These are phyloP conservation scores for Monosporozyma yasuniensis DNA, from an alignment of 805 yeast species.

Conservation along the genomic window DNA sequence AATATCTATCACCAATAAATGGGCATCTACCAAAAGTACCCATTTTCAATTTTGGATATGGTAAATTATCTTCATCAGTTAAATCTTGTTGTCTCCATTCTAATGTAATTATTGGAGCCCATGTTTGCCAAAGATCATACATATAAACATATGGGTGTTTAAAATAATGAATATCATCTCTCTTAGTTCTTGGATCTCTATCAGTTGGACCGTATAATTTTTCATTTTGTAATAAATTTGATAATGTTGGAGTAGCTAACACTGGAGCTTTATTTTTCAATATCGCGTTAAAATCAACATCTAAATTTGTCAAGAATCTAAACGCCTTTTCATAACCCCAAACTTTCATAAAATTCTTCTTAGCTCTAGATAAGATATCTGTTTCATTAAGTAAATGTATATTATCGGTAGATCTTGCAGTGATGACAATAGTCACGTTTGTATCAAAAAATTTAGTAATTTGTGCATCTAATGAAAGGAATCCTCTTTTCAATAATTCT, in stretches of 20 bases:
- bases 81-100: conserved; percentile 57
- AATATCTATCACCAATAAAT: conserved; percentile 51
- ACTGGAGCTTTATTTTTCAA: conserved; percentile 17
- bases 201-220: conserved; percentile 80
- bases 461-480: conserved; percentile 42
- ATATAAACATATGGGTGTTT: conserved; percentile 65
- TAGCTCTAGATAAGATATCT: conserved; percentile 64
- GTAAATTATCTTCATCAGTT: conserved; percentile 31
- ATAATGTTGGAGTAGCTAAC: conserved; percentile 33
- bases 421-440: conserved; percentile 67
- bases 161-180: conserved; percentile 81
- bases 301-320: conserved; percentile 63
- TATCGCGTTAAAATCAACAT: conserved; percentile 32
- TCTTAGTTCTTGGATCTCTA: conserved; percentile 73
- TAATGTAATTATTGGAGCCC: conserved; percentile 70
- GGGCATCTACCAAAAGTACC: conserved; percentile 62
- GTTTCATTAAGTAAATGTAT: conserved; percentile 35
- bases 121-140: conserved; percentile 68
- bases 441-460: conserved; percentile 51
- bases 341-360: conserved; percentile 54
- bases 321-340: conserved; percentile 85
- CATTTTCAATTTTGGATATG: conserved; percentile 26
- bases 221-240: conserved; percentile 71
- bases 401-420: conserved; percentile 45
- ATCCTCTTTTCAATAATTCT: conserved; percentile 26